These are phyloP conservation scores for Austroboletus niveus DNA, from an alignment of 1,284 basidiomycete species.

Conservation along the genomic window DNA sequence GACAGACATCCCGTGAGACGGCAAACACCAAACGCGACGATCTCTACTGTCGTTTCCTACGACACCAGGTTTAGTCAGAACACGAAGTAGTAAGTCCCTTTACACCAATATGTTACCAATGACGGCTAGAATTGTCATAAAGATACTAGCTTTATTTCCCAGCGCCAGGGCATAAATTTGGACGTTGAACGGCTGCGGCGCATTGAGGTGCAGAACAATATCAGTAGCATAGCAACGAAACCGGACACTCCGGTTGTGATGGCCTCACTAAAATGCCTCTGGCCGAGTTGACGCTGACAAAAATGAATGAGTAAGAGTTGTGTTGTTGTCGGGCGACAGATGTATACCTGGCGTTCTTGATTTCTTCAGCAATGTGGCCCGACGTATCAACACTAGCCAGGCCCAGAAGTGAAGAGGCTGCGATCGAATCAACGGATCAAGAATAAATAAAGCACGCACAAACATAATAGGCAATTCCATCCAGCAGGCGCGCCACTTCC, in stretches of 20 bases:
- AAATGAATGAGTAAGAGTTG: background rate
- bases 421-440: background rate
- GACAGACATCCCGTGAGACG: constrained; percentile 86
- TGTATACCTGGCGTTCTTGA: constrained; percentile 73
- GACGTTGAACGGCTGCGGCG: constrained; percentile 82
- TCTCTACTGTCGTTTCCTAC: background rate
- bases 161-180: constrained; percentile 79
- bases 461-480: constrained; percentile 86
- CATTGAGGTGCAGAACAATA: constrained; percentile 79
- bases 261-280: constrained; percentile 77
- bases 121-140: constrained; percentile 81
- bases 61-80: background rate
- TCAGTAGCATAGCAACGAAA: constrained; percentile 74
- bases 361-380: constrained; percentile 88
- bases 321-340: background rate
- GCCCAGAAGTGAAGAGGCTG: constrained; percentile 78
- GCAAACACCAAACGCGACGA: constrained; percentile 78
- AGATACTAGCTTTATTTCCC: constrained; percentile 71
- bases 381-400: constrained; percentile 87
- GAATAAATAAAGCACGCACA: constrained; percentile 43
- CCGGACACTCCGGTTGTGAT: constrained; percentile 73
- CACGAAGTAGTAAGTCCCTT: constrained; percentile 2
- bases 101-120: constrained; percentile 75
- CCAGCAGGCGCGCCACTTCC: constrained; percentile 79
- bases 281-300: constrained; percentile 64